A percentile compares a stretch with the other conserved stretches of the same genome.
These are phyloP conservation scores for Vigna nakashimae DNA, from an alignment of 306 rosid genomes.

Conservation along the genomic window DNA sequence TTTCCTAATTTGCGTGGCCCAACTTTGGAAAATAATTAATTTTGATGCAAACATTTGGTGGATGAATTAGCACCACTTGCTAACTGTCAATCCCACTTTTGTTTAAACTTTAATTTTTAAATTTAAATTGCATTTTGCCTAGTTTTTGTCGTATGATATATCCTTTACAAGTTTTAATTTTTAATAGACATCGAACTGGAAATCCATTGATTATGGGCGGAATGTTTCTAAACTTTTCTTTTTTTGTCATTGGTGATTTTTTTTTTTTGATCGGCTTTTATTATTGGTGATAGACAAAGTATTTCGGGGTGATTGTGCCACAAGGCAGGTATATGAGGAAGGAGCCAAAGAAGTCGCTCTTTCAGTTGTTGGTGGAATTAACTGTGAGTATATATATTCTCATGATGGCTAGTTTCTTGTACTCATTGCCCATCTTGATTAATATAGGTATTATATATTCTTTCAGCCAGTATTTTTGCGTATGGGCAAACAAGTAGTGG, in stretches of 20 bases:
- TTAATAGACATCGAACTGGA: background rate
- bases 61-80: background rate
- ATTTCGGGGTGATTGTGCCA: constrained; percentile 84
- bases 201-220: background rate
- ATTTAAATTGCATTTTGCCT: constrained; percentile 11
- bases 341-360: constrained; percentile 90
- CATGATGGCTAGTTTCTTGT: constrained; percentile 44
- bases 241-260: constrained; percentile 43
- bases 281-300: constrained; percentile 77
- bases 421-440: constrained; percentile 36
- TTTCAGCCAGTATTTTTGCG: constrained; percentile 94
- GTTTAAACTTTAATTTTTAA: background rate
- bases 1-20: background rate
- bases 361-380: constrained; percentile 90
- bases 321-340: constrained; percentile 89
- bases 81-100: constrained; percentile 7
- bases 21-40: constrained; percentile 4
- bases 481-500: constrained; percentile 99
- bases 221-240: constrained; percentile 41
- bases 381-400: constrained; percentile 71
- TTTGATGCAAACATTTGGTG: constrained; percentile 22
- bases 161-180: background rate
- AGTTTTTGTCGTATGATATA: constrained; percentile 27
- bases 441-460: constrained; percentile 38
- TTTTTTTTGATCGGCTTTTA: background rate